phyloP scores from a whole-genome alignment of 148 eudicot species.

The Persicaria maculosa region DNA sequence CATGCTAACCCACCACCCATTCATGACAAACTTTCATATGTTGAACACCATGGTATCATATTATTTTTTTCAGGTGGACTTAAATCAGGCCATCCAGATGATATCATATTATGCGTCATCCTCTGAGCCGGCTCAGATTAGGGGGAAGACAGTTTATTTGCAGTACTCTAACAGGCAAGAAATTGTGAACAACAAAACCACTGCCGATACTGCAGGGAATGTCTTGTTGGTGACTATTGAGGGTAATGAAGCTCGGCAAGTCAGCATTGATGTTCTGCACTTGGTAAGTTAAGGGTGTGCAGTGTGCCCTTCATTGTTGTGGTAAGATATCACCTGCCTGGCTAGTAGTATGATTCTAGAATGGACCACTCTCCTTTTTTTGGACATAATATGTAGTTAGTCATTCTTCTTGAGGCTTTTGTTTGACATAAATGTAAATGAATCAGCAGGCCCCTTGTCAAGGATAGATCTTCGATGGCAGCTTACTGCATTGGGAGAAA shows the following conservation, averaged over 20 bases:
- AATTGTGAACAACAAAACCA: slow-evolving; percentile 60
- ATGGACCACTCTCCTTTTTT: slow-evolving; percentile 21
- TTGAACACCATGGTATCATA: too few relatives aligned
- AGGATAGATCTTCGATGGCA: slow-evolving; percentile 98
- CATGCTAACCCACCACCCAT: too few relatives aligned
- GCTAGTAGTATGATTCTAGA: slow-evolving; percentile 12
- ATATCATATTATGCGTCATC: slow-evolving; percentile 64
- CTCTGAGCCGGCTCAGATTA: slow-evolving; percentile 61
- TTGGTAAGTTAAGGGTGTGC: slow-evolving; percentile 40
- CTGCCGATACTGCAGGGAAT: slow-evolving; percentile 70
- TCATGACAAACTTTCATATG: too few relatives aligned
- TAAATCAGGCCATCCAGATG: slow-evolving; percentile 72
- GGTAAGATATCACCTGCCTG: slow-evolving; percentile 28
- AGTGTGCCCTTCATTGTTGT: slow-evolving; percentile 11
- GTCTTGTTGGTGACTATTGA: slow-evolving; percentile 70
- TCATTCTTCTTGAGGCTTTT: slow-evolving; percentile 51
- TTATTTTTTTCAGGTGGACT: slow-evolving; percentile 44
- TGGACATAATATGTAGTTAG: slow-evolving; percentile 42
- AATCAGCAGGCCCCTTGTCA: slow-evolving; percentile 93
- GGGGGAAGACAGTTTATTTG: slow-evolving; percentile 63
- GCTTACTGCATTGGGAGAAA: slow-evolving; percentile 96
- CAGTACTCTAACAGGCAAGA: slow-evolving; percentile 74
- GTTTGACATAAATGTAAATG: slow-evolving; percentile 86
- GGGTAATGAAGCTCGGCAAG: slow-evolving; percentile 66
- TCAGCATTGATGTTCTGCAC: slow-evolving; percentile 73